Evolutionary conservation across 441 rosid genomes (phyloP).

Genomic region (Caryocar brasiliense): DNA sequence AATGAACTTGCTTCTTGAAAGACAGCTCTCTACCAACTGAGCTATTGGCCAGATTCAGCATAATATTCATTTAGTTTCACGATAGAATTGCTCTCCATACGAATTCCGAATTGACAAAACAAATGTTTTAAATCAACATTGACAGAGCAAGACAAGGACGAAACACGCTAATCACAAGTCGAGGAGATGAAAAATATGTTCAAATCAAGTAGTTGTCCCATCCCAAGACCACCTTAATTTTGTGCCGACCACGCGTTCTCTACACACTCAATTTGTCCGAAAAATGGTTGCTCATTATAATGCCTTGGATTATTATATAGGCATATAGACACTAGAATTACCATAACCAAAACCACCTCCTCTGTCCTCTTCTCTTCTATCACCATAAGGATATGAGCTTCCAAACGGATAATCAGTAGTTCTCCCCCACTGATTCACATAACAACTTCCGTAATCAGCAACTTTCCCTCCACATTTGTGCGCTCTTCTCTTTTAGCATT

Average conservation of each 20-base stretch:
- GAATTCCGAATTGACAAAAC: too few relatives aligned
- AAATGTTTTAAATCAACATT: too few relatives aligned
- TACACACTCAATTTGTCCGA: constrained; percentile 11
- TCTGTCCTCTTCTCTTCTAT: constrained; percentile 16
- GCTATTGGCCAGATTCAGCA: too few relatives aligned
- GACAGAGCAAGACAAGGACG: background rate
- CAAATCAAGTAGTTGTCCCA: too few relatives aligned
- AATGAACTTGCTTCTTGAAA: too few relatives aligned
- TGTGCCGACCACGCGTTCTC: constrained; percentile 10
- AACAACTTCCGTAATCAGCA: constrained; percentile 14
- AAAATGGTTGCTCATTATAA: constrained; percentile 6
- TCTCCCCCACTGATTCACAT: constrained; percentile 34
- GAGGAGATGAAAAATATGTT: background rate
- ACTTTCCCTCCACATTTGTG: constrained; percentile 14
- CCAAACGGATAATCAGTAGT: constrained; percentile 70
- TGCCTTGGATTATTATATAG: constrained; percentile 16
- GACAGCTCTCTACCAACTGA: too few relatives aligned
- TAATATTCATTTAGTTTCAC: too few relatives aligned
- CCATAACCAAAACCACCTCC: constrained; percentile 6
- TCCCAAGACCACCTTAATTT: too few relatives aligned
- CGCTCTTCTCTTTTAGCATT: constrained; percentile 20
- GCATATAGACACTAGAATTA: too few relatives aligned
- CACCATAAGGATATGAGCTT: constrained; percentile 41
- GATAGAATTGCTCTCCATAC: too few relatives aligned
- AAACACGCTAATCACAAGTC: background rate